A percentile compares a stretch with the other conserved stretches of the same genome.
These are phyloP conservation scores for Lophium mytilinum DNA, from an alignment of 495 filamentous ascomycete species.

Conservation along the genomic window DNA sequence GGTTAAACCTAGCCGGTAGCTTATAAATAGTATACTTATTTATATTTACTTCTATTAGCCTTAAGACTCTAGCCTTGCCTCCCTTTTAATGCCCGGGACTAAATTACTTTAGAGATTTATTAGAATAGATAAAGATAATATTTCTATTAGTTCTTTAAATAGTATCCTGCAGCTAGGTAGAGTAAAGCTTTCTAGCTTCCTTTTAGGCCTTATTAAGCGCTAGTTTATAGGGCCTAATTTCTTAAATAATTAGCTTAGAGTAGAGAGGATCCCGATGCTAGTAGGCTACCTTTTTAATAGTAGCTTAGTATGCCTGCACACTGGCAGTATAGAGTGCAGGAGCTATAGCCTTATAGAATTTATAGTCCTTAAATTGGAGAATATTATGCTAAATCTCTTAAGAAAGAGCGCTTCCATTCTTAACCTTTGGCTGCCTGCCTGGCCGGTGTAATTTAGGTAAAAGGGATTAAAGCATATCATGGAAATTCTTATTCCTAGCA, in stretches of 20 bases:
- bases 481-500: background rate
- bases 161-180: background rate
- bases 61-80: background rate
- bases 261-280: background rate
- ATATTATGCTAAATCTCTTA: background rate
- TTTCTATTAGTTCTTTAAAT: background rate
- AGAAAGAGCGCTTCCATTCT: background rate
- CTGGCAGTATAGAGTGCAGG: background rate
- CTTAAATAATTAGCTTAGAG: background rate
- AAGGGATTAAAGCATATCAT: background rate
- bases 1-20: background rate
- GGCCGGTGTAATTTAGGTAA: background rate
- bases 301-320: background rate
- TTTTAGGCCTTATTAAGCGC: background rate
- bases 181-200: background rate
- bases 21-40: background rate
- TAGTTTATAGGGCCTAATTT: background rate
- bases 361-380: background rate
- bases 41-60: background rate
- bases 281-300: background rate
- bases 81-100: background rate
- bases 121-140: background rate
- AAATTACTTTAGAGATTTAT: background rate
- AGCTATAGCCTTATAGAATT: background rate
- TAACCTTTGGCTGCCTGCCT: background rate